Evolutionary conservation across 331 rosid genomes (phyloP).

Genomic region (Phaseolus coccineus): DNA sequence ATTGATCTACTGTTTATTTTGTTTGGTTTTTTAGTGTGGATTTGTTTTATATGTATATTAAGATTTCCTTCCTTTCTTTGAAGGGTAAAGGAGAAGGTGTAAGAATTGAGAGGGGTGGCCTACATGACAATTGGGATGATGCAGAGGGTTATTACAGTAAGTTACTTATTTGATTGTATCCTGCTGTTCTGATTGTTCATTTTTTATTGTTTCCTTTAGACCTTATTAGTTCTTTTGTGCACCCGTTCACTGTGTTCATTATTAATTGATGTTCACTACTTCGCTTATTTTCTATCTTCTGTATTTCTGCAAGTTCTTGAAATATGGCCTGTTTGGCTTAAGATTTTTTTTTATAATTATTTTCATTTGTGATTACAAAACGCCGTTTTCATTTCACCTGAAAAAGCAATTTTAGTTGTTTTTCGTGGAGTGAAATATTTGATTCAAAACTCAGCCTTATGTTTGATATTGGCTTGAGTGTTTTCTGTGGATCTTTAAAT

Average conservation of each 20-base stretch:
- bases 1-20: neutral
- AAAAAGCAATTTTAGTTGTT: neutral
- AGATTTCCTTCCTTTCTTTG: constrained; percentile 27
- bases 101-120: constrained; percentile 79
- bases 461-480: neutral
- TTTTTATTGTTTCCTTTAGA: constrained; percentile 17
- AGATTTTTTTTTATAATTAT: neutral
- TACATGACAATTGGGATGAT: constrained; percentile 98
- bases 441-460: neutral
- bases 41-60: neutral
- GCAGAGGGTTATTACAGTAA: constrained; percentile 98
- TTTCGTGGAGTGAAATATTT: neutral
- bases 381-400: neutral
- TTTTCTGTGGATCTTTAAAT: neutral
- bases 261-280: neutral
- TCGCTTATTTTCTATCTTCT: neutral
- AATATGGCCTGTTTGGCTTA: neutral
- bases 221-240: constrained; percentile 16
- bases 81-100: constrained; percentile 86
- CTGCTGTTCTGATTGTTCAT: constrained; percentile 6
- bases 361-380: neutral
- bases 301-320: neutral
- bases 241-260: neutral
- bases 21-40: neutral
- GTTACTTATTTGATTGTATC: constrained; percentile 45